Percentiles rank a stretch among this genome's conserved stretches.
Conservation (phyloP, 768 basidiomycete species). For the Tulasnella sp. region DNA sequence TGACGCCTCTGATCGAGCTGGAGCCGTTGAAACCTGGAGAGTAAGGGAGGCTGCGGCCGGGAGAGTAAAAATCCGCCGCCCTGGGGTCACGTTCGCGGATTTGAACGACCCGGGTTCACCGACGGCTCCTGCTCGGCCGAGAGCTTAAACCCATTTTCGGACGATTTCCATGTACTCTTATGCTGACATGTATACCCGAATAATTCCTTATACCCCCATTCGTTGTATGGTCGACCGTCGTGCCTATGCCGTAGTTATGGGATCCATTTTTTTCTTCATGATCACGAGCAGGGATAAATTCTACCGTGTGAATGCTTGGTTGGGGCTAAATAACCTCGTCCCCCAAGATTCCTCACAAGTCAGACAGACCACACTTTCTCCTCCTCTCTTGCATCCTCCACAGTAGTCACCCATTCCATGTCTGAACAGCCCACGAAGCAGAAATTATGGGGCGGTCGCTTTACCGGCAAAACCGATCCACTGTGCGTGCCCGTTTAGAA, state of each 20-base stretch:
- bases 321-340: neutral
- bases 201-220: slow-evolving; percentile 7
- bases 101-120: slow-evolving; percentile 25
- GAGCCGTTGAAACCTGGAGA: slow-evolving; percentile 10
- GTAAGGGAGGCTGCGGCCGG: slow-evolving; percentile 1
- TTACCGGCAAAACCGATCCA: slow-evolving; percentile 86
- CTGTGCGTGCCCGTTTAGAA: slow-evolving; percentile 49
- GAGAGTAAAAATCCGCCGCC: neutral
- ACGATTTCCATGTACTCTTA: neutral
- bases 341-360: neutral
- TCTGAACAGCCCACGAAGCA: slow-evolving; percentile 43
- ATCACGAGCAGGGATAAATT: neutral
- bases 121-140: slow-evolving; percentile 1
- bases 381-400: neutral
- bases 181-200: slow-evolving; percentile 6
- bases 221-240: neutral
- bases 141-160: neutral
- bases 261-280: neutral
- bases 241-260: slow-evolving; percentile 5
- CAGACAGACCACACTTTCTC: slow-evolving; percentile 1
- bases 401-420: neutral
- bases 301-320: neutral
- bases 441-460: slow-evolving; percentile 85
- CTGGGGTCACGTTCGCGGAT: slow-evolving; percentile 24
- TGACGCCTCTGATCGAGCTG: neutral